Conservation (phyloP, 2,329 filamentous ascomycete species). For the Sporothrix inflata region DNA sequence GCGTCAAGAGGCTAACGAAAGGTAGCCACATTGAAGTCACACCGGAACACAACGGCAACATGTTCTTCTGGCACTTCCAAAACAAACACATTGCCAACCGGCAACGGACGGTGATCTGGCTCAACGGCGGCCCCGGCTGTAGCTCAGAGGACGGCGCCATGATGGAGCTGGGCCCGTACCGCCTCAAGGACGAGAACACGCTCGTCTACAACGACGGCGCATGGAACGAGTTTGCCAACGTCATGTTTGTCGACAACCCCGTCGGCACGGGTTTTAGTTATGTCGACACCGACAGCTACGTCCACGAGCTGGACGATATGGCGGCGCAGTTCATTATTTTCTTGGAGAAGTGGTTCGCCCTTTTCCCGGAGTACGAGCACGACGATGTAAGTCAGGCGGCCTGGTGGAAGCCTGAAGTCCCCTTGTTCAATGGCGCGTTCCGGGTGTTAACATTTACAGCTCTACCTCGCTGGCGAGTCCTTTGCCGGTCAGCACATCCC, state of each 20-base stretch:
- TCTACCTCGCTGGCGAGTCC: slow-evolving; percentile 95
- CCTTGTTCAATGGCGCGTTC: background rate
- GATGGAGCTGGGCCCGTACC: slow-evolving; percentile 95
- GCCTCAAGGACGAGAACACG: slow-evolving; percentile 72
- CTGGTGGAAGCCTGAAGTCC: background rate
- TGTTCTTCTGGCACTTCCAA: slow-evolving; percentile 99
- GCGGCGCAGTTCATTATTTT: slow-evolving; percentile 85
- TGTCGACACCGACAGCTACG: slow-evolving; percentile 83
- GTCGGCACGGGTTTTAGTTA: slow-evolving; percentile 97
- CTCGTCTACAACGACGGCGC: slow-evolving; percentile 87
- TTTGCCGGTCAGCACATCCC: slow-evolving; percentile 97
- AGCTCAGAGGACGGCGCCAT: slow-evolving; percentile 95
- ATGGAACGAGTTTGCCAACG: slow-evolving; percentile 97
- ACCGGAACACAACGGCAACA: slow-evolving; percentile 81
- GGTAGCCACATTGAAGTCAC: slow-evolving; percentile 89
- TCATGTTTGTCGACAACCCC: slow-evolving; percentile 96
- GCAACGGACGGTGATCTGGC: slow-evolving; percentile 90
- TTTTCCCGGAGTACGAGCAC: slow-evolving; percentile 89
- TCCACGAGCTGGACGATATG: slow-evolving; percentile 87
- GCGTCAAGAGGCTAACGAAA: background rate
- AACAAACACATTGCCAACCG: slow-evolving; percentile 93
- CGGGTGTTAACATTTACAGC: slow-evolving; percentile 53
- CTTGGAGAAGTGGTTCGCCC: slow-evolving; percentile 83
- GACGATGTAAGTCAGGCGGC: slow-evolving; percentile 73
- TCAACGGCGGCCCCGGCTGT: slow-evolving; percentile 96